Conservation (phyloP, 2,329 filamentous ascomycete genomes). For the Taxawa tesnikishii region DNA sequence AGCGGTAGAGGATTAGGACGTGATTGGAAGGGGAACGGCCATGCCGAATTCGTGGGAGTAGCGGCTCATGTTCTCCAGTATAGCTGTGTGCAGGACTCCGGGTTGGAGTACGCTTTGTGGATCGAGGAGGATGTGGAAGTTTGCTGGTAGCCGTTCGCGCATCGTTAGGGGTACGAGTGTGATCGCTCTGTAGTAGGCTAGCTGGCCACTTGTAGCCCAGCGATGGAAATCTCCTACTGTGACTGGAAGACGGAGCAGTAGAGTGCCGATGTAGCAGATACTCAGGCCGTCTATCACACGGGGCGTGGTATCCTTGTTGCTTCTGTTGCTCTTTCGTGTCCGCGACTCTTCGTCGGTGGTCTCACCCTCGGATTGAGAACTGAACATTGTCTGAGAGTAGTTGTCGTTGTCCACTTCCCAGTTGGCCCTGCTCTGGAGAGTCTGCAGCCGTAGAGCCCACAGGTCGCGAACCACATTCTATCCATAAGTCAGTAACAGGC, state of each 20-base stretch:
- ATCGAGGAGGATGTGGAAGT: conserved; percentile 49
- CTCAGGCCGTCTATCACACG: conserved; percentile 62
- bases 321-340: conserved; percentile 30
- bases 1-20: conserved; percentile 54
- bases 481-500: no score
- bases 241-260: conserved; percentile 66
- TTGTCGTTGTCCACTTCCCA: conserved; percentile 23
- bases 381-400: conserved; percentile 42
- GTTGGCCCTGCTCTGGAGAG: conserved; percentile 32
- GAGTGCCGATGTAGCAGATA: conserved; percentile 66
- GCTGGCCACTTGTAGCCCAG: conserved; percentile 55
- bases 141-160: conserved; percentile 49
- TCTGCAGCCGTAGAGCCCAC: conserved; percentile 64
- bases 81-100: conserved; percentile 51
- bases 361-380: conserved; percentile 42
- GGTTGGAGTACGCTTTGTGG: conserved; percentile 32
- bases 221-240: conserved; percentile 57
- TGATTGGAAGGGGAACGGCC: conserved; percentile 61
- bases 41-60: conserved; percentile 60
- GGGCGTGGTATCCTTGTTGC: conserved; percentile 42
- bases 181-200: conserved; percentile 58
- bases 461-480: conserved; percentile 62
- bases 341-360: conserved; percentile 24
- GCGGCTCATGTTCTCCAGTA: conserved; percentile 49
- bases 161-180: conserved; percentile 50